Evolutionary conservation across 345 rosid genomes (phyloP).

Genomic region (Triadica sebifera): DNA sequence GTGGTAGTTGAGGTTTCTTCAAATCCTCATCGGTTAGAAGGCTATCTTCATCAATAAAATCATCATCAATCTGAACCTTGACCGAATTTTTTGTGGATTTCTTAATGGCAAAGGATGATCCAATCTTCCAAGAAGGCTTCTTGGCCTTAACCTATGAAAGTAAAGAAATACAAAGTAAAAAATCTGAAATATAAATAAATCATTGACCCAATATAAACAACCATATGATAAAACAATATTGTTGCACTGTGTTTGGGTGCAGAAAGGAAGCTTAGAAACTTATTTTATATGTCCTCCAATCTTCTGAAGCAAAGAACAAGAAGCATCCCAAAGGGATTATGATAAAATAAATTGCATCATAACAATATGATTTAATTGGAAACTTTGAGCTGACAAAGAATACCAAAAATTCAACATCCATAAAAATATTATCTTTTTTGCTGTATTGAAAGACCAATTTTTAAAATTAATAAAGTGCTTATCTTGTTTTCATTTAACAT

Average conservation of each 20-base stretch:
- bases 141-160: slow-evolving; percentile 57
- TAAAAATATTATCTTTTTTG: not conserved
- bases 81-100: slow-evolving; percentile 44
- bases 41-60: slow-evolving; percentile 93
- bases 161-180: not conserved
- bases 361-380: not conserved
- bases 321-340: not conserved
- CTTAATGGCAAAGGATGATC: slow-evolving; percentile 78
- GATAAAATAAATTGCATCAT: not conserved
- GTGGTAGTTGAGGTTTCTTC: slow-evolving; percentile 71
- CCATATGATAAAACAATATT: not conserved
- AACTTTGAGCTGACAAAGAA: not conserved
- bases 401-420: no score
- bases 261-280: not conserved
- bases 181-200: not conserved
- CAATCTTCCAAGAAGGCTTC: slow-evolving; percentile 83
- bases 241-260: not conserved
- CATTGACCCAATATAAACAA: not conserved
- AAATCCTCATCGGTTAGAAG: slow-evolving; percentile 83
- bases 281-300: not conserved
- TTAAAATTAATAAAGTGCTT: not conserved
- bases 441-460: not conserved
- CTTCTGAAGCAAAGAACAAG: not conserved
- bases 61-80: slow-evolving; percentile 64
- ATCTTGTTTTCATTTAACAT: not conserved